Base-by-base conservation (phyloP, 225 moss, liverwort and hornwort genomes). In the Straminergon stramineum region DNA sequence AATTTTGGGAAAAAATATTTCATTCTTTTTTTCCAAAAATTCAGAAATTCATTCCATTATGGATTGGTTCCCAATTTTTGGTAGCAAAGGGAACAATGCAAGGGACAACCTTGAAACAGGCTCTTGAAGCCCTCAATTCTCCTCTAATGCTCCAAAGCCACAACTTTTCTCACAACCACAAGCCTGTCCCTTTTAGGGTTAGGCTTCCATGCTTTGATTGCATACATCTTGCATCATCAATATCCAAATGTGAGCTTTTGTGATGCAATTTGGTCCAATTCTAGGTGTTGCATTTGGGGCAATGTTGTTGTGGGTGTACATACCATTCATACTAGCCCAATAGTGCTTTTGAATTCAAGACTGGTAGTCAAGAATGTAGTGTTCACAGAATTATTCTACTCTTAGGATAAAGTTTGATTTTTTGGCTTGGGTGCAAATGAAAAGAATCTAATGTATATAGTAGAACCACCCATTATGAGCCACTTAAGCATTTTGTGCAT, bases 351-450 rank as follows among this genome's bases (percentile, higher is more conserved):
- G 35, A 77, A 5, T 53, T 76, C 52, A 52, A 34, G 2, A 34
- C 0, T 3, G 0, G 13, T 35, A 15, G 78, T 37, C 55, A 78
- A 55, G 14, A 35, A 78, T 0, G 0, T 23, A n/a, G n/a, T 0
- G 0, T 15, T 10, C n/a, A 57, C 1, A 15, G 10, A 17, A 57
- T 56, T 57, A 56, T 3, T 10, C 1, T n/a, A 26, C 26, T 7
- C 5, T 13, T 0, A 15, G 1, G 26, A 56, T 15, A 24, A 77
- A 24, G 26, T 10, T 41, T 4, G 8, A 20, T 24, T 9, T 26
- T 37, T 5, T 57, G n/a, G n/a, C 11, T 57, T n/a, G 0, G 2
- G 17, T 79, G 56, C 56, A 24, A 78, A 24, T 78, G 37, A 56
- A 37, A 78, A 10, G 37, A 15, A 34, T 6, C 10, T 35, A 48